Evolutionary conservation across 805 yeast species (phyloP), one percentile per base, ranked within the genome.

Genomic region (Saccharomycopsis olivae): DNA sequence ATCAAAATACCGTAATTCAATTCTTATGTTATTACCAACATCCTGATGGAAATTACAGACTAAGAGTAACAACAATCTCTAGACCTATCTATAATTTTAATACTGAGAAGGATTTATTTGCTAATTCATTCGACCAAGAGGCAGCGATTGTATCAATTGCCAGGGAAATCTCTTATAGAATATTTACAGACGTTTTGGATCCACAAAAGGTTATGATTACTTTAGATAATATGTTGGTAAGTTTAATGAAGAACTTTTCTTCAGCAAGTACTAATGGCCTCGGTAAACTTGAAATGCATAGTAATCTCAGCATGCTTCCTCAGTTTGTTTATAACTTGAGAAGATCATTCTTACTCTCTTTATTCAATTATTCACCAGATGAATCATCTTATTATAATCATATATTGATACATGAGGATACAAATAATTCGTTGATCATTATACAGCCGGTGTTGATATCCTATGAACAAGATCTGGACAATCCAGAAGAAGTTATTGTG

Each of bases 301-400:
- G 80, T 44, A 81, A 80, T 56, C 88, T 86, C 60, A 75, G 86
- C 33, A 66, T 89, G 57, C 82, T 85, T 56, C 99, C 99, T 20
- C 98, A 92, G 61, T 94, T 92, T 55, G 80, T 92, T 62, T 92
- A 82, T 65, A 94, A 92, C 58, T 69, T 92, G 62, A 82, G 98
- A 65, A 79, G 98, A 59, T 86, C 96, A 1, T 97, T 89, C 62
- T 88, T 92, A 60, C 66, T 92, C 58, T 94, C 86, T 59, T 95
- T 89, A 33, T 92, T 92, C 70, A 92, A 92, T 64, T 88, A 88
- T 62, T 92, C 98, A 4, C 98, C 98, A 2, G 99, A 92, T 66
- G 99, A 92, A 66, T 87, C 97, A 33, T 95, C 96, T 29, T 92
- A 88, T 62, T 86, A 89, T 63, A 78, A 96, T 59, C 98, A 92